Percentiles rank a stretch among this genome's conserved stretches.
Evolutionary conservation across 441 rosid genomes (phyloP).

Genomic region (Euphorbia corollata): DNA sequence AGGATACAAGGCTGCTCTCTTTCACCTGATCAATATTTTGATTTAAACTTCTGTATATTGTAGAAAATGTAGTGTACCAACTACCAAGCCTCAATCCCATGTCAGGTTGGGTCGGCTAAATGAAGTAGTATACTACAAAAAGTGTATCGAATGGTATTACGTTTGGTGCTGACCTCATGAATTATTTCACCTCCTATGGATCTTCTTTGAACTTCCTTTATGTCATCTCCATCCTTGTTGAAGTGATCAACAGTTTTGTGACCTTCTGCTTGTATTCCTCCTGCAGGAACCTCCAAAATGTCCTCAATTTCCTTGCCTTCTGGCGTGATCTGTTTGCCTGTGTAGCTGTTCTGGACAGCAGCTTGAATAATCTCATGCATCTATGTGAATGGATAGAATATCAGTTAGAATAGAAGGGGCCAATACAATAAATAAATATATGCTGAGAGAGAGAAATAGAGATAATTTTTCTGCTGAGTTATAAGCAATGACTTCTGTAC

Average conservation of each 20-base stretch:
- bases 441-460: neutral
- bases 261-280: constrained; percentile 14
- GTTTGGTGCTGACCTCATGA: constrained; percentile 15
- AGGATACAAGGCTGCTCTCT: constrained; percentile 13
- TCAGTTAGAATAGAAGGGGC: neutral
- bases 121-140: no score
- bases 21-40: constrained; percentile 28
- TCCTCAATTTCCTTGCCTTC: constrained; percentile 17
- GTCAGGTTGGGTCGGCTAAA: no score
- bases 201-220: constrained; percentile 19
- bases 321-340: constrained; percentile 16
- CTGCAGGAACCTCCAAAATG: constrained; percentile 11
- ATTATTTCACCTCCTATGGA: constrained; percentile 21
- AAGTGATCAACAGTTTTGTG: constrained; percentile 25
- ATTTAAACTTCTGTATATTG: constrained; percentile 7
- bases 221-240: constrained; percentile 21
- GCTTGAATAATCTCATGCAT: constrained; percentile 17
- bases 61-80: constrained; percentile 10
- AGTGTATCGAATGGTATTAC: neutral
- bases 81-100: no score
- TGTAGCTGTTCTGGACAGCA: constrained; percentile 10
- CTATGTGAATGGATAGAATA: constrained; percentile 11
- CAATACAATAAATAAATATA: neutral
- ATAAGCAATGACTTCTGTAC: constrained; percentile 6
- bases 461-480: neutral